phyloP scores from a whole-genome alignment of 164 flowering plant species.

The Magnolia officinalis region DNA sequence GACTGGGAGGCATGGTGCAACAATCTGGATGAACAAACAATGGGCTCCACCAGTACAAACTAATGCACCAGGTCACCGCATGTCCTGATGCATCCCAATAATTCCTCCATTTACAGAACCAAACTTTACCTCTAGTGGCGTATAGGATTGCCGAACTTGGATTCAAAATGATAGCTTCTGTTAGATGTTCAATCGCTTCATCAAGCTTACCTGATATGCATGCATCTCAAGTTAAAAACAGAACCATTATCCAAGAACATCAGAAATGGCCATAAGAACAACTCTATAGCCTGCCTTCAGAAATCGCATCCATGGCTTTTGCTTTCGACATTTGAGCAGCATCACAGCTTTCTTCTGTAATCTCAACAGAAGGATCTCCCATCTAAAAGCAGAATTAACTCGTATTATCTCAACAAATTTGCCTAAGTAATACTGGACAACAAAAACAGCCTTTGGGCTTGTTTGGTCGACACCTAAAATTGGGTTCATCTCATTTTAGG shows the following conservation, averaged over 20 bases:
- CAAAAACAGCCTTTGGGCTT: not conserved
- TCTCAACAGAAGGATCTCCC: conserved; percentile 82
- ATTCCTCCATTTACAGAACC: not conserved
- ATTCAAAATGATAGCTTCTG: conserved; percentile 72
- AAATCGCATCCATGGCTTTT: conserved; percentile 78
- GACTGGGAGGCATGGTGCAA: no score
- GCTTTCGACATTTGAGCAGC: conserved; percentile 70
- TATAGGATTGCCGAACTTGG: conserved; percentile 90
- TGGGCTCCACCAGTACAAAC: no score
- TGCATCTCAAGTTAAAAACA: conserved; percentile 3
- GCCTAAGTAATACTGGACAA: not conserved
- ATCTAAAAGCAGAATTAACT: conserved; percentile 41
- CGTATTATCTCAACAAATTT: not conserved
- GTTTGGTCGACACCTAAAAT: not conserved
- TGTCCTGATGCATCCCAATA: not conserved
- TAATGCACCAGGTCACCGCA: no score
- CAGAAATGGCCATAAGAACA: not conserved
- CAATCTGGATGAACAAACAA: no score
- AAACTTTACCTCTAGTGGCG: conserved; percentile 65
- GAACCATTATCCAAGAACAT: not conserved
- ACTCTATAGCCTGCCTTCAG: conserved; percentile 53
- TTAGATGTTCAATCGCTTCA: conserved; percentile 71
- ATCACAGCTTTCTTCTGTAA: conserved; percentile 77
- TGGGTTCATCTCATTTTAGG: no score
- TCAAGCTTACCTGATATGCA: conserved; percentile 57